These are phyloP conservation scores for Fonsecaea monophora DNA, from an alignment of 2,329 filamentous ascomycete genomes.

Conservation along the genomic window DNA sequence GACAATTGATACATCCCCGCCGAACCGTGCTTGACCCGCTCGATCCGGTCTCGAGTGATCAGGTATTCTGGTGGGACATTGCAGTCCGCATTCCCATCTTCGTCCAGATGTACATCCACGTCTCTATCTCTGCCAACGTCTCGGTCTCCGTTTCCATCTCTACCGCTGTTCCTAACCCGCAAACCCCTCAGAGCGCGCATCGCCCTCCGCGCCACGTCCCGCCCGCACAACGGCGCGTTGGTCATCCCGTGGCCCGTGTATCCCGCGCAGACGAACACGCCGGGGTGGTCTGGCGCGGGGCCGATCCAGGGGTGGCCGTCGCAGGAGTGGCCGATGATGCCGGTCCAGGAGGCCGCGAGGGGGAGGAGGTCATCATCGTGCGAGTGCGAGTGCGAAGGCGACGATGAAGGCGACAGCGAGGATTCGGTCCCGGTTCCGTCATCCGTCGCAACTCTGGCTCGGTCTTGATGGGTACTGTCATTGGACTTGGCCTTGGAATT, in stretches of 20 bases:
- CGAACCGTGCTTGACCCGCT: not conserved
- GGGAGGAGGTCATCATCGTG: slow-evolving; percentile 14
- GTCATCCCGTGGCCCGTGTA: slow-evolving; percentile 75
- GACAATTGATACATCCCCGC: not conserved
- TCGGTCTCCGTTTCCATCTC: not conserved
- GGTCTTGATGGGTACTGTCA: too few species aligned
- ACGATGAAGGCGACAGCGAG: too few species aligned
- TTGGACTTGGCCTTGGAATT: too few species aligned
- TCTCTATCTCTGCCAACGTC: too few species aligned
- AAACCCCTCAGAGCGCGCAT: not conserved
- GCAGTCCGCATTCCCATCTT: not conserved
- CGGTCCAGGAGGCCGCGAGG: slow-evolving; percentile 48
- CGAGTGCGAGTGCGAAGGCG: too few species aligned
- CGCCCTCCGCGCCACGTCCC: slow-evolving; percentile 34
- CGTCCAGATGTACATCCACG: not conserved
- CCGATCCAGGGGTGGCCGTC: slow-evolving; percentile 64
- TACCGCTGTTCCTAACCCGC: not conserved
- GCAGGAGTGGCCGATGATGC: slow-evolving; percentile 60
- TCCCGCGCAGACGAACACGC: slow-evolving; percentile 64
- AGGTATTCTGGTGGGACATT: slow-evolving; percentile 2
- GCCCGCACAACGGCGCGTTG: slow-evolving; percentile 37
- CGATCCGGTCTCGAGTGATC: not conserved
- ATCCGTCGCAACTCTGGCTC: too few species aligned
- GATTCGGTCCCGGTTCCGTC: too few species aligned
- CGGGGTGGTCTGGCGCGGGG: slow-evolving; percentile 50